Conservation (phyloP, 305 asterid genomes). For the Plantago lanceolata region DNA sequence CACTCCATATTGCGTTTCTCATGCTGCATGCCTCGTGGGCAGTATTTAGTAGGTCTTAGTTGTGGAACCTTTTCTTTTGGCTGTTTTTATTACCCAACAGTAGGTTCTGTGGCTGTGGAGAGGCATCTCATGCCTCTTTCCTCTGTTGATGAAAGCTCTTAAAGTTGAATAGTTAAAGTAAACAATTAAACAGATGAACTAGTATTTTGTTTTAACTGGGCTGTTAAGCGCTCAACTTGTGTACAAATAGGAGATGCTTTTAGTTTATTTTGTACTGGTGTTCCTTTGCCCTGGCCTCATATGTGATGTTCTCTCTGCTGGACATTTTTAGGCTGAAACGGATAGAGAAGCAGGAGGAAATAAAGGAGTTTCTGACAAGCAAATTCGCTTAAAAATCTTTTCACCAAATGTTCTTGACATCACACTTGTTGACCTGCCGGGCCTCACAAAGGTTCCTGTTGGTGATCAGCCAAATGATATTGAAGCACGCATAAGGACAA, state of each 20-base stretch:
- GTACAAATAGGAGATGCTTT: slow-evolving; percentile 2
- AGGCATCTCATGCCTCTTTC: neutral
- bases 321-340: slow-evolving; percentile 69
- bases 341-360: slow-evolving; percentile 88
- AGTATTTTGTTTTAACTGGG: neutral
- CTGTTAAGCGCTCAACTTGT: neutral
- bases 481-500: slow-evolving; percentile 95
- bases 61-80: neutral
- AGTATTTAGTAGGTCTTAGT: neutral
- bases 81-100: neutral
- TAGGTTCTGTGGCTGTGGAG: neutral
- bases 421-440: slow-evolving; percentile 97
- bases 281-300: slow-evolving; percentile 8
- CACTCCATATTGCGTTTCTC: neutral
- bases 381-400: slow-evolving; percentile 84
- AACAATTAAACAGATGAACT: neutral
- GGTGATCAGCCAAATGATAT: slow-evolving; percentile 98
- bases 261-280: slow-evolving; percentile 5
- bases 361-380: slow-evolving; percentile 87
- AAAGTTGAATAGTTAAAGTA: neutral
- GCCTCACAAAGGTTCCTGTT: slow-evolving; percentile 93
- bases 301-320: slow-evolving; percentile 8
- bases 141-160: neutral
- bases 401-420: slow-evolving; percentile 98
- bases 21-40: neutral